Percentiles rank a stretch among this genome's conserved stretches.
phyloP scores from a whole-genome alignment of 208 protist species.

The Leishmania amazonensis region DNA sequence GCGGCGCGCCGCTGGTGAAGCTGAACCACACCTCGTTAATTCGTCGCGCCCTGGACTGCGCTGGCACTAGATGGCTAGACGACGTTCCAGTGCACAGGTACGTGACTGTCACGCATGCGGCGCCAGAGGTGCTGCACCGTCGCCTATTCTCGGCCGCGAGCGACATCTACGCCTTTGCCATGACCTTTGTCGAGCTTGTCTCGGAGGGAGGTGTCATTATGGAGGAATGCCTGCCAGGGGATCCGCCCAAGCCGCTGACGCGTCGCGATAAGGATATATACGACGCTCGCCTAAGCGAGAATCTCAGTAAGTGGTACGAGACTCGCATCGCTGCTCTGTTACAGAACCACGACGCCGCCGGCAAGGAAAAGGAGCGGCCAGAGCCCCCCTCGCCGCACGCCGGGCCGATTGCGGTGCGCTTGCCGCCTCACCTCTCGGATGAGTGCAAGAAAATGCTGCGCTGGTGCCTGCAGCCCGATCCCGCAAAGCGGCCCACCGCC shows the following conservation, averaged over 20 bases:
- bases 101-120: conserved; percentile 61
- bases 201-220: conserved; percentile 52
- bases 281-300: conserved; percentile 35
- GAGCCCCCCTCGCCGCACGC: conserved; percentile 22
- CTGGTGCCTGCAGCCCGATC: conserved; percentile 57
- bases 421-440: conserved; percentile 67
- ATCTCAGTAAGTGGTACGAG: conserved; percentile 53
- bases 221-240: conserved; percentile 41
- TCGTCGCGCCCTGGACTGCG: conserved; percentile 17
- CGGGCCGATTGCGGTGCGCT: conserved; percentile 28
- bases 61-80: conserved; percentile 18
- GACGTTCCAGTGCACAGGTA: conserved; percentile 48
- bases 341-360: conserved; percentile 23
- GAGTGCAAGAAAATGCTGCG: conserved; percentile 67
- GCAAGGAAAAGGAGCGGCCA: conserved; percentile 37
- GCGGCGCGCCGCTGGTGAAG: conserved; percentile 27
- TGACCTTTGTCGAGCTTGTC: conserved; percentile 83
- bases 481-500: conserved; percentile 56
- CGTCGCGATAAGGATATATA: conserved; percentile 41
- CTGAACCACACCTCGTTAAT: conserved; percentile 30
- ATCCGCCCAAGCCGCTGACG: conserved; percentile 32
- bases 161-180: conserved; percentile 84
- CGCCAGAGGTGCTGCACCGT: conserved; percentile 58
- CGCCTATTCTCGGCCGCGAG: conserved; percentile 58
- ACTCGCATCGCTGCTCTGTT: conserved; percentile 18